Base-by-base conservation (phyloP, 2,329 filamentous ascomycete genomes). In the Calonectria crousiana region DNA sequence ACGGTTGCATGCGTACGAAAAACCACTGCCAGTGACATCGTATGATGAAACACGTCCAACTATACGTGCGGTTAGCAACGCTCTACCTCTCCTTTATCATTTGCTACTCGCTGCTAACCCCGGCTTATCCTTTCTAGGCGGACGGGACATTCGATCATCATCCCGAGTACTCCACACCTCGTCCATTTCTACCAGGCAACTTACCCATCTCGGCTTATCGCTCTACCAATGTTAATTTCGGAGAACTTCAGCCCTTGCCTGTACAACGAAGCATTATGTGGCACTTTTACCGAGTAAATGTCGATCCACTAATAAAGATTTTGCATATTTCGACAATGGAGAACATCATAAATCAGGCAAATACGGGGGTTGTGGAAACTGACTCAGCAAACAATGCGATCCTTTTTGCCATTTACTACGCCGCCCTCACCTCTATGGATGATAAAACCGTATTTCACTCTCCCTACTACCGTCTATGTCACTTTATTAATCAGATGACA, bases 381-480 rank as follows among this genome's bases (percentile, higher is more conserved):
- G 41, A 65, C 26, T 41, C 60, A 0, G 28, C 30, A 23, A 13
- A 65, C 30, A 52, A 69, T 14, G 67, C 67, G 6, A 23, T 73
- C n/a, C 34, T 69, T 10, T 73, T 73, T 23, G 34, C 71, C 26
- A 69, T 73, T 11, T 73, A 68, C 18, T 73, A 73, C 28, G 66
- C 66, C 16, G 71, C 66, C 20, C 23, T 73, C 30, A 73, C 66
- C 18, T 56, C 53, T 2, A 67, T 69, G 32, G 36, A 69, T 14
- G 56, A 64, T 2, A 62, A 62, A 8, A 62, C 36, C 11, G 56
- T 62, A 30, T 1, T 13, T 2, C 18, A 20, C n/a, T 8, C 47
- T 1, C 49, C 36, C n/a, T 47, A 10, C n/a, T 30, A 18, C 11
- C 36, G n/a, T 18, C n/a, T 6, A 18, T 11, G n/a, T n/a, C 6